Evolutionary conservation across 2,329 filamentous ascomycete species (phyloP).

Genomic region (Purpureocillium takamizusanense): DNA sequence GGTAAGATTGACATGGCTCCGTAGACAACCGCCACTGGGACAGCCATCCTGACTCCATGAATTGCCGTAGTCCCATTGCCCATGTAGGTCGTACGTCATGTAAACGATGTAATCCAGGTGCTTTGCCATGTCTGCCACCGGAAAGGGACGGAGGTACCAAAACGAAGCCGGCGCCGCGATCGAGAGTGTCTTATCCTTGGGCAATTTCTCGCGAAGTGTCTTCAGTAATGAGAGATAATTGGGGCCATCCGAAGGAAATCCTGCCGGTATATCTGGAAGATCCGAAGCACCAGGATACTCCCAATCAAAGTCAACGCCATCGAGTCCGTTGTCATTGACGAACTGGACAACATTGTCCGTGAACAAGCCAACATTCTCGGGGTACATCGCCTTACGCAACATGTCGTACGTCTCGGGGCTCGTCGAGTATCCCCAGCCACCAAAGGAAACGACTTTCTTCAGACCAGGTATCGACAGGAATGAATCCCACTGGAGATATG

Average conservation of each 20-base stretch:
- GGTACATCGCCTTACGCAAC: slow-evolving; percentile 17
- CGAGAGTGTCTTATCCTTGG: slow-evolving; percentile 15
- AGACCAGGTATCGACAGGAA: slow-evolving; percentile 9
- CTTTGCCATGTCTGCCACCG: slow-evolving; percentile 14
- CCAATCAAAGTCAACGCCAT: slow-evolving; percentile 34
- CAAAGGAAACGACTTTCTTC: slow-evolving; percentile 18
- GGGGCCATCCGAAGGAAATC: slow-evolving; percentile 3
- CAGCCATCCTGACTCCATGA: not conserved
- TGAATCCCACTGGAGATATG: slow-evolving; percentile 11
- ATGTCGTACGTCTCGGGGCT: slow-evolving; percentile 7
- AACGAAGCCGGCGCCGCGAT: slow-evolving; percentile 22
- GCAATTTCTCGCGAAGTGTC: slow-evolving; percentile 1
- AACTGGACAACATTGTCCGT: slow-evolving; percentile 24
- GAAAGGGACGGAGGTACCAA: slow-evolving; percentile 24
- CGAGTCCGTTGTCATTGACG: slow-evolving; percentile 22
- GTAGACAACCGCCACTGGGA: not conserved
- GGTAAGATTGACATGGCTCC: not conserved
- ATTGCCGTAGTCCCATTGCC: slow-evolving; percentile 12
- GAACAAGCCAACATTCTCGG: slow-evolving; percentile 19
- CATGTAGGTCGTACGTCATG: slow-evolving; percentile 27
- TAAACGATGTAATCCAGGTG: slow-evolving; percentile 24
- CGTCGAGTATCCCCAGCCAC: slow-evolving; percentile 17
- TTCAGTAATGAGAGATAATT: slow-evolving; percentile 10
- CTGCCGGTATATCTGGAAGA: slow-evolving; percentile 19
- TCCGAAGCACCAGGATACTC: slow-evolving; percentile 22